Conservation (phyloP, 176 grass and related monocot species). For the Oryza nivara region DNA sequence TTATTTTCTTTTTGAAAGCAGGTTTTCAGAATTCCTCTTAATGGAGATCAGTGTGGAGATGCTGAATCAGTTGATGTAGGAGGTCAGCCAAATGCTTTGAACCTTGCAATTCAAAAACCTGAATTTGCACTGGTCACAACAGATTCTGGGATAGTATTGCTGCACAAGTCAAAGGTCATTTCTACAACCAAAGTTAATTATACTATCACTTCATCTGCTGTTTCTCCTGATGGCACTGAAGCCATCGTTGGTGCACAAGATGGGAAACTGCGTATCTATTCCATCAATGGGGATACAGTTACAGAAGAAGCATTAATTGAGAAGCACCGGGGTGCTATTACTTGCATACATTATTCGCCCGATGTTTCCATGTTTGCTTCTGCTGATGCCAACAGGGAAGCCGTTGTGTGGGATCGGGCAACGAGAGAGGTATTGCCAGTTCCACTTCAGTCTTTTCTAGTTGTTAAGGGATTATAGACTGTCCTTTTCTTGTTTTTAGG, state of each 20-base stretch:
- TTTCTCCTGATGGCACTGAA: constrained; percentile 85
- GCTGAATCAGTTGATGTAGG: constrained; percentile 79
- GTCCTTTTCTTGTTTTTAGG: constrained; percentile 25
- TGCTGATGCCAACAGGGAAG: constrained; percentile 91
- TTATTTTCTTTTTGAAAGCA: constrained; percentile 41
- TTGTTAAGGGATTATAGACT: constrained; percentile 7
- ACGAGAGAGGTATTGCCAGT: constrained; percentile 72
- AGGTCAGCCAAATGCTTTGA: constrained; percentile 85
- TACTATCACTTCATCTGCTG: constrained; percentile 71
- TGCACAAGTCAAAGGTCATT: constrained; percentile 69
- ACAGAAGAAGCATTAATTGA: constrained; percentile 86
- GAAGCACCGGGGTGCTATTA: constrained; percentile 94
- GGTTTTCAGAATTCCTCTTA: constrained; percentile 84
- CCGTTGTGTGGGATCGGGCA: constrained; percentile 89
- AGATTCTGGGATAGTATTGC: constrained; percentile 72
- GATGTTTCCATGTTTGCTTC: constrained; percentile 97
- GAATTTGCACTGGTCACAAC: constrained; percentile 78
- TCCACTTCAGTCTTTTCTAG: neutral
- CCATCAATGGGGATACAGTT: constrained; percentile 63
- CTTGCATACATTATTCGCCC: constrained; percentile 80
- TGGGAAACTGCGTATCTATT: constrained; percentile 86
- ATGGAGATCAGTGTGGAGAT: constrained; percentile 82
- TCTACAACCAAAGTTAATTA: constrained; percentile 73
- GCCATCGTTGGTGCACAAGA: constrained; percentile 86
- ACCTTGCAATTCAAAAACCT: constrained; percentile 63